Evolutionary conservation across 2,329 filamentous ascomycete species (phyloP), one percentile per base, ranked within the genome.

Genomic region (Talaromyces rugulosus): DNA sequence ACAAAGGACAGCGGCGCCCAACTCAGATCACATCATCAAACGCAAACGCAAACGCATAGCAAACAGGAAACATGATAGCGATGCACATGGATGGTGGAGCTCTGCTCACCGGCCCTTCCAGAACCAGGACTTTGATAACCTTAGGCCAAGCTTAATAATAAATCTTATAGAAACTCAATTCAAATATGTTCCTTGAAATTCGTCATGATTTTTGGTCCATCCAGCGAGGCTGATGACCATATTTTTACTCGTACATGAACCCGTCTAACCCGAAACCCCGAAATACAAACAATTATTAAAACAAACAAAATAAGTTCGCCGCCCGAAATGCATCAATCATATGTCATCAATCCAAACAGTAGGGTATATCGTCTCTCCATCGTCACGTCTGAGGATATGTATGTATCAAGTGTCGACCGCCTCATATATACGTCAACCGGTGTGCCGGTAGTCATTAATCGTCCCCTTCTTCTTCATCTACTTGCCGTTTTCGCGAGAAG

Each of bases 401-500:
- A 36, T 56, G 56, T 34, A 50, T 47, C n/a, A 3, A 23, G 44
- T 47, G 44, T 47, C 44, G 44, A 47, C n/a, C 44, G 44, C 23
- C 44, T 47, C 44, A 23, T 47, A 47, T 50, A 50, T 50, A 47
- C 23, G 9, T 56, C 18, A 56, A 40, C 12, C n/a, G 16, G 23
- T n/a, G n/a, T 55, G 12, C 5, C 33, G n/a, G 12, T 16, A 11
- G 27, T 51, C 33, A 52, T 40, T 36, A 64, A n/a, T 63, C 59
- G 8, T 42, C 50, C 57, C 44, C 44, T 31, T 64, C 62, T 50
- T 65, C 64, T 42, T 75, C 73, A 40, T 77, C 75, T 5, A 61
- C 58, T 7, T 70, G 66, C 16, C 68, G 68, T 61, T 69, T 69
- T 60, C 64, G 64, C 2, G 66, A 67, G 62, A 75, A 76, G 58